Conservation (phyloP, 805 yeast species). For the Hanseniaspora jakobsenii region DNA sequence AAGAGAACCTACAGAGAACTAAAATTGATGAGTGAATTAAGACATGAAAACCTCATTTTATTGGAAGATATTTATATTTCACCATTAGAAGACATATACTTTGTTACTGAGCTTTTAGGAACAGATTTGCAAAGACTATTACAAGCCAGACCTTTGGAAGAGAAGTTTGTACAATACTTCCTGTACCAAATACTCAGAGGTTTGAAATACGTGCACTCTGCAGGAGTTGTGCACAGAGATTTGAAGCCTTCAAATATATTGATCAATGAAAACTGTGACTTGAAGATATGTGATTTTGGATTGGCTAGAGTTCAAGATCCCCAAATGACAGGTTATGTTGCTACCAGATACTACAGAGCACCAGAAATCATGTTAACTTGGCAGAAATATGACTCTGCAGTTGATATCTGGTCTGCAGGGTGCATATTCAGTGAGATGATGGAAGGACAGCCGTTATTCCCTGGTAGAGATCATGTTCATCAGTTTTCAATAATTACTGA, state of each 20-base stretch:
- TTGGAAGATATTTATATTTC: constrained; percentile 87
- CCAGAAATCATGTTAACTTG: constrained; percentile 98
- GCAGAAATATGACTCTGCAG: constrained; percentile 95
- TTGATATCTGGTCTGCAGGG: constrained; percentile 96
- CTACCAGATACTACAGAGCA: constrained; percentile 90
- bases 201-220: constrained; percentile 78
- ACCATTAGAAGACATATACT: constrained; percentile 89
- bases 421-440: constrained; percentile 97
- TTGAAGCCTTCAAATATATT: constrained; percentile 74
- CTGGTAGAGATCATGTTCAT: constrained; percentile 96
- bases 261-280: constrained; percentile 80
- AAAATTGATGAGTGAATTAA: constrained; percentile 79
- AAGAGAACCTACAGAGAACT: constrained; percentile 94
- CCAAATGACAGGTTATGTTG: constrained; percentile 97
- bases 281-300: constrained; percentile 88
- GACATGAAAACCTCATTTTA: constrained; percentile 89
- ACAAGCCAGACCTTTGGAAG: constrained; percentile 86
- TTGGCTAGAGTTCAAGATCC: constrained; percentile 95
- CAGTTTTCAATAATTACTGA: constrained; percentile 96
- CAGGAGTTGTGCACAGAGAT: constrained; percentile 85
- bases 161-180: constrained; percentile 93
- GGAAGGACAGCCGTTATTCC: constrained; percentile 92
- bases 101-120: constrained; percentile 93
- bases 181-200: constrained; percentile 88
- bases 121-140: constrained; percentile 87